phyloP scores from a whole-genome alignment of 2,329 filamentous ascomycete genomes.

The Alternaria solani region DNA sequence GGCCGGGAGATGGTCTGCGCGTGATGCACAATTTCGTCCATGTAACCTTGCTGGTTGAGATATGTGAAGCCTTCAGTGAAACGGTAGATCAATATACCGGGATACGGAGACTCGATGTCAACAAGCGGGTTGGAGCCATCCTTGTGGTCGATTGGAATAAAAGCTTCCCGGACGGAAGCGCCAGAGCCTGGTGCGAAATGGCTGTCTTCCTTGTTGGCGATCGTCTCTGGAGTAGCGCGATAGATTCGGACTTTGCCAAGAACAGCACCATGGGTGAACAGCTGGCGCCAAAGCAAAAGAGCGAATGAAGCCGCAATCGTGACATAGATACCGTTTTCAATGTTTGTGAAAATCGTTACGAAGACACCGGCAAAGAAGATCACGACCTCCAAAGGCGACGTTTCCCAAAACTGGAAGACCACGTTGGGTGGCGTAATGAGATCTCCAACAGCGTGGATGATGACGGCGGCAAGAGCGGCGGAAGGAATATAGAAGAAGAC shows the following conservation, averaged over 20 bases:
- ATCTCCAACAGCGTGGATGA: constrained; percentile 95
- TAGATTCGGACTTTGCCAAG: constrained; percentile 80
- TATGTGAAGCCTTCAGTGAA: constrained; percentile 98
- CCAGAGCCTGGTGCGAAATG: constrained; percentile 19
- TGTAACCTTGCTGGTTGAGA: constrained; percentile 87
- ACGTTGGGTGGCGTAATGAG: constrained; percentile 90
- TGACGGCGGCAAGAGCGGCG: constrained; percentile 82
- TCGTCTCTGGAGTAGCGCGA: constrained; percentile 81
- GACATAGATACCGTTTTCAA: constrained; percentile 92
- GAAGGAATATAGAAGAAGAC: constrained; percentile 95
- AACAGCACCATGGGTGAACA: constrained; percentile 83
- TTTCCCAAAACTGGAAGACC: constrained; percentile 93
- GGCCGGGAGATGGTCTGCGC: constrained; percentile 72
- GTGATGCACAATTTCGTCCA: constrained; percentile 68
- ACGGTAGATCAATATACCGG: constrained; percentile 94
- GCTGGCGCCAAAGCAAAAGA: constrained; percentile 81
- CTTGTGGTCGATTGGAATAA: constrained; percentile 79
- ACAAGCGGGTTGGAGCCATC: constrained; percentile 91
- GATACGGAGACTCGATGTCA: constrained; percentile 80
- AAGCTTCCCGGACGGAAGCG: constrained; percentile 38
- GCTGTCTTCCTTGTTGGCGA: constrained; percentile 55
- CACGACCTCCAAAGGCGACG: constrained; percentile 86
- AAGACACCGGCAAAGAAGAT: constrained; percentile 95
- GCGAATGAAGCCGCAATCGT: constrained; percentile 80
- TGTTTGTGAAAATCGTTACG: constrained; percentile 85